These are phyloP conservation scores for Trypanosoma vivax DNA, from an alignment of 208 protist species.

Conservation along the genomic window DNA sequence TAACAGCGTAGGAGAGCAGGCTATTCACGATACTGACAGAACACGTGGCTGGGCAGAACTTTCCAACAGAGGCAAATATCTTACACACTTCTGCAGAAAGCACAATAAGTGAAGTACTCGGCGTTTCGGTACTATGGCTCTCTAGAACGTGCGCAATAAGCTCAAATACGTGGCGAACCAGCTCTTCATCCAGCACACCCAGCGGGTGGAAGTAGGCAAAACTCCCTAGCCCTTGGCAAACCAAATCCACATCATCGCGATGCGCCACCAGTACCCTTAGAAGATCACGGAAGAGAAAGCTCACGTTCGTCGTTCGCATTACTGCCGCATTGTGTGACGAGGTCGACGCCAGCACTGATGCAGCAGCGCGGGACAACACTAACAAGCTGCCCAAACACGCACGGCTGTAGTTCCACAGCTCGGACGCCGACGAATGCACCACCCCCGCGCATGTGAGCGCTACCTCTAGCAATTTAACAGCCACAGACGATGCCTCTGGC, in stretches of 20 bases:
- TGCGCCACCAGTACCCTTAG: constrained; percentile 11
- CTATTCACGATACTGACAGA: constrained; percentile 17
- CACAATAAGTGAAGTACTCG: constrained; percentile 1
- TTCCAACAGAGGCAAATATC: constrained; percentile 11
- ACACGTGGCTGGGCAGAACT: constrained; percentile 11
- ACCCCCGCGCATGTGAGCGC: constrained; percentile 19
- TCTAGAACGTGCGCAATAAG: constrained; percentile 14
- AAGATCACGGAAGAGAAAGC: constrained; percentile 11
- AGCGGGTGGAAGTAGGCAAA: constrained; percentile 12
- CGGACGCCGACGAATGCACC: constrained; percentile 4
- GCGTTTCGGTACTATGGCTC: not conserved
- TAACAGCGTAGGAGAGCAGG: constrained; percentile 23
- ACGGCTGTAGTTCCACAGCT: constrained; percentile 8
- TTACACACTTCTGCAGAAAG: constrained; percentile 17
- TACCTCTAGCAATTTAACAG: constrained; percentile 24
- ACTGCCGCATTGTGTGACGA: not conserved
- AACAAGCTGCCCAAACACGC: constrained; percentile 10
- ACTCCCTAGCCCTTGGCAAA: constrained; percentile 9
- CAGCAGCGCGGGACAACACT: constrained; percentile 1
- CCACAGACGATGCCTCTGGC: constrained; percentile 21
- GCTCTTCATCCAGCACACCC: constrained; percentile 3
- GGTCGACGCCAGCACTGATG: not conserved
- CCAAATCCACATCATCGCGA: constrained; percentile 12
- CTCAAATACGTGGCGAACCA: constrained; percentile 15
- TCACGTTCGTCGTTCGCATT: constrained; percentile 1